These are phyloP conservation scores for Kodamaea sagamina DNA, from an alignment of 805 yeast species.

Conservation along the genomic window DNA sequence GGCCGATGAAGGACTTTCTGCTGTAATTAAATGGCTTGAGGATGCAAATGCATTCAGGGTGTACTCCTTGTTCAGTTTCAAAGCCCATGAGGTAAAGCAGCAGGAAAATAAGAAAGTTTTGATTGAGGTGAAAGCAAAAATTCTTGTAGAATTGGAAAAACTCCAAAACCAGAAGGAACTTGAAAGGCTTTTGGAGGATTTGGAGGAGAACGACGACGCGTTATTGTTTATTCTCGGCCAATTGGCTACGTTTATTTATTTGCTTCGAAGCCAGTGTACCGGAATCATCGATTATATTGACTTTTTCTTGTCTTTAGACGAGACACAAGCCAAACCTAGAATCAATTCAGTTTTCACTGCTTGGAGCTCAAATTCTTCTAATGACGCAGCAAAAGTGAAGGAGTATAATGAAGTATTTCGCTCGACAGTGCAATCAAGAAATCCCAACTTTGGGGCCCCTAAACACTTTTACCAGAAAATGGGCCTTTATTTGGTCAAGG, in stretches of 20 bases:
- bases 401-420: conserved; percentile 7
- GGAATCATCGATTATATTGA: conserved; percentile 20
- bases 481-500: conserved; percentile 20
- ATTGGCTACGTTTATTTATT: conserved; percentile 22
- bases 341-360: conserved; percentile 20
- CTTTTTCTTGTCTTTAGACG: conserved; percentile 24
- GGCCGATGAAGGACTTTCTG: conserved; percentile 20
- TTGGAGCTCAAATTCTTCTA: conserved; percentile 8
- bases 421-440: conserved; percentile 20
- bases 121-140: conserved; percentile 12
- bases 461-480: conserved; percentile 22
- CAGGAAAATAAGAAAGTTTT: conserved; percentile 19
- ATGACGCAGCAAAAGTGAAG: not conserved
- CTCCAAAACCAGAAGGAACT: conserved; percentile 12
- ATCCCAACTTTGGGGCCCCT: conserved; percentile 34
- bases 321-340: conserved; percentile 22
- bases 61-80: conserved; percentile 17
- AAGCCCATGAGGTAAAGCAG: conserved; percentile 18
- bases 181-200: conserved; percentile 10
- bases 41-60: conserved; percentile 32
- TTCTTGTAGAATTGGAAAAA: conserved; percentile 13
- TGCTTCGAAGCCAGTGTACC: conserved; percentile 20
- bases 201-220: conserved; percentile 25
- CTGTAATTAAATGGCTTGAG: conserved; percentile 26
- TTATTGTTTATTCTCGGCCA: conserved; percentile 29